Conservation (phyloP, 2,329 filamentous ascomycete genomes). For the Diaporthe velutina region DNA sequence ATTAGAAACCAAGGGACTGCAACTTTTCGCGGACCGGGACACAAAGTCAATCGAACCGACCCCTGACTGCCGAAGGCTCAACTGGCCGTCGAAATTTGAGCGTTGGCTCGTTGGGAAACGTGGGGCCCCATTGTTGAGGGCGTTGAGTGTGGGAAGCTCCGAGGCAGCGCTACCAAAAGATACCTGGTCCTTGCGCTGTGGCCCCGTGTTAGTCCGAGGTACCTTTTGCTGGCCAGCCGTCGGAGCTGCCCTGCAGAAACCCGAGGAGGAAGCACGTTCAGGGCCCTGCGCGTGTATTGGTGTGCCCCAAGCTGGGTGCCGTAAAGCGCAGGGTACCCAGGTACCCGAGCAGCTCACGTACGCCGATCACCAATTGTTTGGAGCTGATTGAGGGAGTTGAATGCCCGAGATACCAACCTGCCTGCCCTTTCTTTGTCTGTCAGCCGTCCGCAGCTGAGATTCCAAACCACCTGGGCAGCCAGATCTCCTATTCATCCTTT, state of each 20-base stretch:
- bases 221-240: background rate
- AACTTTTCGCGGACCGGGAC: background rate
- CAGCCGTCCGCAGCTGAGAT: slow-evolving; percentile 15
- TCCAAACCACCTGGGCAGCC: slow-evolving; percentile 23
- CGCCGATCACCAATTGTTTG: slow-evolving; percentile 25
- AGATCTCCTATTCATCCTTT: slow-evolving; percentile 9
- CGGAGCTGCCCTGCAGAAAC: slow-evolving; percentile 15
- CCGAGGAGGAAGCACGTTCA: slow-evolving; percentile 16
- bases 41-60: slow-evolving; percentile 12
- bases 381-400: slow-evolving; percentile 26
- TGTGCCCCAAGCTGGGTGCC: background rate
- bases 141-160: slow-evolving; percentile 23
- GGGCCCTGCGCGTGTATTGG: background rate
- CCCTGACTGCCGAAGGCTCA: slow-evolving; percentile 19
- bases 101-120: slow-evolving; percentile 26
- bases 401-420: slow-evolving; percentile 13
- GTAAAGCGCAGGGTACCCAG: background rate
- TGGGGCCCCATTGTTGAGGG: slow-evolving; percentile 32
- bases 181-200: background rate
- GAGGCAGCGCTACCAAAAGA: background rate
- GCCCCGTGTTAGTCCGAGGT: background rate
- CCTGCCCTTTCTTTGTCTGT: background rate
- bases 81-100: slow-evolving; percentile 25
- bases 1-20: background rate
- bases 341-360: slow-evolving; percentile 24